Base-by-base conservation (phyloP, 768 basidiomycete species). In the Hygrocybe coccinea region DNA sequence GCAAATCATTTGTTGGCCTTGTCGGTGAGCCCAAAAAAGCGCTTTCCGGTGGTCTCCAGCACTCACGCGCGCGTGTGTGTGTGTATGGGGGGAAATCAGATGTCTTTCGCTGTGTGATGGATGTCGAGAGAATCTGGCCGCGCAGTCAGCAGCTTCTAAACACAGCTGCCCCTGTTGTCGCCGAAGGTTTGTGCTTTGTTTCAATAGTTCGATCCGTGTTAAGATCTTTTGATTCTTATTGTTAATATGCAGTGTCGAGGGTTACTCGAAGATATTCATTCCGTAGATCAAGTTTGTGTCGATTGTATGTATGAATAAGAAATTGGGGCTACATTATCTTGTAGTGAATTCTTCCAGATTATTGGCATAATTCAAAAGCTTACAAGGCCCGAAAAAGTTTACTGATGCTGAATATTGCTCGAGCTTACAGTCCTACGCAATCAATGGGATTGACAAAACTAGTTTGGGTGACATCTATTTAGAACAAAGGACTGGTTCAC, bases 1-100 rank as follows among this genome's bases (percentile, higher is more conserved):
- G 48, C 81, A 86, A 63, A 79, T 91, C 55, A 87, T 91, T 50
- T 90, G 87, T 62, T 91, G 88, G 88, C 88, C 88, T n/a, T 90
- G 88, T 66, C 80, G 88, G 85, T 87, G 57, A 21, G 76, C 58
- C 55, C 25, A 2, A 10, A 67, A 67, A 70, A 15, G n/a, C 24
- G 12, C 57, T 10, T 15, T 56, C 15, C 39, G 8, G 25, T 33
- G 56, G 5, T 52, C 15, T 15, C n/a, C 29, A 35, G 17, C 14
- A 58, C 25, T 19, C 14, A 17, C 19, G 8, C 29, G 39, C 2
- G 47, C 24, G 12, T 55, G 17, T n/a, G n/a, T n/a, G n/a, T n/a
- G n/a, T n/a, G n/a, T n/a, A n/a, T n/a, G n/a, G n/a, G n/a, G n/a
- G n/a, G n/a, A n/a, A n/a, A n/a, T n/a, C 53, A 79, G 78, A 43